Evolutionary conservation across 805 yeast genomes (phyloP).

Genomic region (Ogataea salicorniae): DNA sequence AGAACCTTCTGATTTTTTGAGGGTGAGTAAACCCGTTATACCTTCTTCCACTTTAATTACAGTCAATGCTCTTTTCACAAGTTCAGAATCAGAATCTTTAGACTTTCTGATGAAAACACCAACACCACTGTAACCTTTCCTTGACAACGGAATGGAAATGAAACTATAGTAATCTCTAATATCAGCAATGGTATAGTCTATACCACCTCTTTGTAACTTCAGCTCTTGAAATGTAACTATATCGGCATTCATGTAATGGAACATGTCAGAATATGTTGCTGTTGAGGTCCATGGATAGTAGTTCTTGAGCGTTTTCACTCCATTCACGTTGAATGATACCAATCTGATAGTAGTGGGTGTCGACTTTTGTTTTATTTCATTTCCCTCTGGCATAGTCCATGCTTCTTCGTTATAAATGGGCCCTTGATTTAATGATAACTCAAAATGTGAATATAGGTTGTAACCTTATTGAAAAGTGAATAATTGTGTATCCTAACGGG

Average conservation of each 20-base stretch:
- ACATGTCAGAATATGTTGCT: constrained; percentile 38
- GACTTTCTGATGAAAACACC: constrained; percentile 69
- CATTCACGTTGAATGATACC: constrained; percentile 76
- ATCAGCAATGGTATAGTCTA: constrained; percentile 30
- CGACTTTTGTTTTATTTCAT: constrained; percentile 7
- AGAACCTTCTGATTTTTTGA: constrained; percentile 14
- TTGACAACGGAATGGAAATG: constrained; percentile 59
- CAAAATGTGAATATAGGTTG: too few species aligned
- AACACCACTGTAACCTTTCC: constrained; percentile 90
- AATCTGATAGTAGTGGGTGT: constrained; percentile 18
- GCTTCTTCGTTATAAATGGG: too few species aligned
- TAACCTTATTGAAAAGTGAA: too few species aligned
- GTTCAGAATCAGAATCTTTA: constrained; percentile 35
- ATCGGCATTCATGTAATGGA: constrained; percentile 59
- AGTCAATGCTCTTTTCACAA: constrained; percentile 34
- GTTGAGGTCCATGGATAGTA: constrained; percentile 77
- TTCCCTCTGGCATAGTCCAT: not conserved
- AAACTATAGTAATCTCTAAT: constrained; percentile 61
- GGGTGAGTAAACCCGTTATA: constrained; percentile 58
- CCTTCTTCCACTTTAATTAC: constrained; percentile 87
- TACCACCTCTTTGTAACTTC: constrained; percentile 52
- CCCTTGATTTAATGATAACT: too few species aligned
- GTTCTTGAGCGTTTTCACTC: constrained; percentile 70
- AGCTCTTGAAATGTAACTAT: constrained; percentile 84
- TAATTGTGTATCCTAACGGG: too few species aligned